Percentiles rank a stretch among this genome's conserved stretches.
These are phyloP conservation scores for Whalleya microplaca DNA, from an alignment of 2,329 filamentous ascomycete species.

Conservation along the genomic window DNA sequence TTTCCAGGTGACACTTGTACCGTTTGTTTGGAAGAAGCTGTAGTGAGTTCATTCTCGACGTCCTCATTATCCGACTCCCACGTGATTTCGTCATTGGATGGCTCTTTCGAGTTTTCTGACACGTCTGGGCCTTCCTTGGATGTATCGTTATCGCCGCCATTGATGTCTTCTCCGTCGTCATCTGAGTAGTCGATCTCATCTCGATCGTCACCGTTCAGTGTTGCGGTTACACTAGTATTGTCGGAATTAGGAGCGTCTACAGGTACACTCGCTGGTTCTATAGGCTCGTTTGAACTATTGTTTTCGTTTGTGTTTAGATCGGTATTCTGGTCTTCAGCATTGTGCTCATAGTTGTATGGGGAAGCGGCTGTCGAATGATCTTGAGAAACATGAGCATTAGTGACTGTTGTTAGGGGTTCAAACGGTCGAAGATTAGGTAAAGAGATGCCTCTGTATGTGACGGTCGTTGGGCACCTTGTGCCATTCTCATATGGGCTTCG, in stretches of 20 bases:
- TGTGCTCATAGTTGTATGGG: constrained; percentile 8
- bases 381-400: constrained; percentile 27
- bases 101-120: constrained; percentile 24
- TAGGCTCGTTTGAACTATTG: constrained; percentile 14
- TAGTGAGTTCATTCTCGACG: constrained; percentile 17
- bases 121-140: constrained; percentile 26
- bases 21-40: constrained; percentile 28
- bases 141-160: constrained; percentile 21
- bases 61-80: constrained; percentile 42
- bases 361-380: constrained; percentile 23
- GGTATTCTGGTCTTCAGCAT: constrained; percentile 6
- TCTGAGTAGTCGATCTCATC: constrained; percentile 43
- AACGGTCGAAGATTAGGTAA: neutral
- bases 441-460: neutral
- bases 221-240: constrained; percentile 40
- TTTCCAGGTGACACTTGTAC: constrained; percentile 43
- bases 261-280: constrained; percentile 21
- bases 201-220: constrained; percentile 37
- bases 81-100: constrained; percentile 37
- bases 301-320: constrained; percentile 6
- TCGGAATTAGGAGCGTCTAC: constrained; percentile 39
- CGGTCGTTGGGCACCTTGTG: neutral
- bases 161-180: constrained; percentile 39
- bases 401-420: constrained; percentile 9
- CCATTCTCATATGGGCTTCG: neutral